These are phyloP conservation scores for Leptographium lundbergii DNA, from an alignment of 2,329 filamentous ascomycete species.

Conservation along the genomic window DNA sequence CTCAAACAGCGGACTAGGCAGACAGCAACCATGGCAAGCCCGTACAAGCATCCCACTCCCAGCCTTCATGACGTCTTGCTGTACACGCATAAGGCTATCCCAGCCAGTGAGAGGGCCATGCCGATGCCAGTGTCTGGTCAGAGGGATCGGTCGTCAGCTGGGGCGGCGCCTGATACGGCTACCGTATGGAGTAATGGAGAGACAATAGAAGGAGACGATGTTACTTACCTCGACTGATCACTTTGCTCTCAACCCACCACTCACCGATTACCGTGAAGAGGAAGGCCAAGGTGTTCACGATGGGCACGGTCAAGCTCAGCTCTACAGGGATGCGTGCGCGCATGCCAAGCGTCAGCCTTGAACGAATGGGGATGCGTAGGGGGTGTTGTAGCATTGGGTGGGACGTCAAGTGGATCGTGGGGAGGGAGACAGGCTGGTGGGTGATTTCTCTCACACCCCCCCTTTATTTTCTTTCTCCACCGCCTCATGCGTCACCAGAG, in stretches of 20 bases:
- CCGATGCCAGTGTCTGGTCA: slow-evolving; percentile 65
- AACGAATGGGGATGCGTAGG: slow-evolving; percentile 1
- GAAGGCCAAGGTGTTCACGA: slow-evolving; percentile 88
- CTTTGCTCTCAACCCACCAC: slow-evolving; percentile 88
- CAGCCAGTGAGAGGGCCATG: slow-evolving; percentile 64
- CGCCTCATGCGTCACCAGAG: neutral
- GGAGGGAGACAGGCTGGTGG: too few species aligned
- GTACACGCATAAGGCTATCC: slow-evolving; percentile 75
- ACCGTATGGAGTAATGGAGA: neutral
- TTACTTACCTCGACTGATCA: slow-evolving; percentile 63
- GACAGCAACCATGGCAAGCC: neutral
- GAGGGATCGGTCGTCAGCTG: neutral
- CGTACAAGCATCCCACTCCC: neutral
- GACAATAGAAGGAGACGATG: neutral
- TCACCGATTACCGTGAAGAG: slow-evolving; percentile 92
- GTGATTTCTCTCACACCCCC: too few species aligned
- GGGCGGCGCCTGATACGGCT: neutral
- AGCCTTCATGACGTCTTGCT: slow-evolving; percentile 31
- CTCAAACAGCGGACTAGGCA: neutral
- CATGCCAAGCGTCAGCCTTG: neutral
- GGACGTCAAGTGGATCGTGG: too few species aligned
- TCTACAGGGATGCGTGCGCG: slow-evolving; percentile 36
- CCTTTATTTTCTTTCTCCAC: too few species aligned
- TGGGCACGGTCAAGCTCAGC: slow-evolving; percentile 82
- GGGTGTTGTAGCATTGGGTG: neutral